Conservation (phyloP, 208 protist genomes). For the Wallacemonas rigidus region DNA sequence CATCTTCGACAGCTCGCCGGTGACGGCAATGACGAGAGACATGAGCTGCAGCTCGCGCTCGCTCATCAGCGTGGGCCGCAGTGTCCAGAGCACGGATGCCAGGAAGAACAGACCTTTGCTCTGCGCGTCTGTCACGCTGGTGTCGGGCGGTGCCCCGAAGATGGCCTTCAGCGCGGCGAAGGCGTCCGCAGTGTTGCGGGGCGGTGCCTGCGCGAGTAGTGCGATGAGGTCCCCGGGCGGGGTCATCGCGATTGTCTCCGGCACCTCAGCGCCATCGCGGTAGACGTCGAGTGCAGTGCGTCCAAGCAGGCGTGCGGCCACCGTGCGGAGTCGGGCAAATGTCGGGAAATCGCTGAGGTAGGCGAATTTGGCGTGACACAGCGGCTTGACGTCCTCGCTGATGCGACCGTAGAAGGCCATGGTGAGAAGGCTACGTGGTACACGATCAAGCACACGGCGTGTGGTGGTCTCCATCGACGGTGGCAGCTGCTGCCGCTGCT, state of each 20-base stretch:
- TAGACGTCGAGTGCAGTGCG: background rate
- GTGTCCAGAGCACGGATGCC: conserved; percentile 8
- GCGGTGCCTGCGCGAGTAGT: background rate
- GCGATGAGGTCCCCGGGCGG: background rate
- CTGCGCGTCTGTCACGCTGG: background rate
- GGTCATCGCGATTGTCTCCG: background rate
- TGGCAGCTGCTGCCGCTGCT: conserved; percentile 1
- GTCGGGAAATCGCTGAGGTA: conserved; percentile 5
- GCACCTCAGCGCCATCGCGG: conserved; percentile 3
- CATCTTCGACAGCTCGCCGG: background rate
- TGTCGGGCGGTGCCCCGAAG: background rate
- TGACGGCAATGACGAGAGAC: background rate
- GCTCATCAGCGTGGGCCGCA: conserved; percentile 8
- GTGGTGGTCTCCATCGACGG: conserved; percentile 3
- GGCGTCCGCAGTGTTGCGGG: background rate
- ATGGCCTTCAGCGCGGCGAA: background rate
- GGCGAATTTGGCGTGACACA: conserved; percentile 2
- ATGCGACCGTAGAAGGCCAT: conserved; percentile 3
- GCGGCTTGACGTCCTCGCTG: background rate
- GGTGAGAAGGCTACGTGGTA: conserved; percentile 5
- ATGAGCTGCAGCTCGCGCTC: conserved; percentile 7
- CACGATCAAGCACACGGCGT: background rate
- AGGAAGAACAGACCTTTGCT: conserved; percentile 1
- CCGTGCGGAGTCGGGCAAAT: background rate
- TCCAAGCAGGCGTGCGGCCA: conserved; percentile 5